Base-by-base conservation (phyloP, 768 basidiomycete species). In the Boletus reticulatus region DNA sequence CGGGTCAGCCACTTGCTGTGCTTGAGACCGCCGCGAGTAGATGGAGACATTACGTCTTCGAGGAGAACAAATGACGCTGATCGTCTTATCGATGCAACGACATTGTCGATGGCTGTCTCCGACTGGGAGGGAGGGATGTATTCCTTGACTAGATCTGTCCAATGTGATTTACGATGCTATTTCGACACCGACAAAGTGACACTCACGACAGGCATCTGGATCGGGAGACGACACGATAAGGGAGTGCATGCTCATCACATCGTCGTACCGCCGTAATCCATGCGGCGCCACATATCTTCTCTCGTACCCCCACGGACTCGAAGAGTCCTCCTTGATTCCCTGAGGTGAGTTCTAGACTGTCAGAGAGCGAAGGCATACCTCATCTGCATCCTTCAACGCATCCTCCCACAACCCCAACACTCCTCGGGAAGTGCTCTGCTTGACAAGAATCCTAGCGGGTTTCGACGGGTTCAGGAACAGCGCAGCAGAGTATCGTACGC, bases 1-100 rank as follows among this genome's bases (percentile, higher is more conserved):
- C 58, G 58, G 2, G 24, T 52, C 60, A 60, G 55, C 60, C 60
- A 61, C 1, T 13, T 0, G 16, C 48, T 55, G 4, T 6, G 4
- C 10, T n/a, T 36, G n/a, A 61, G 57, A 24, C n/a, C 50, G 1
- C 47, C 46, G 9, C 16, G 22, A 5, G 2, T 8, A 2, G 49
- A 55, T 4, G 34, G 42, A n/a, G 49, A 20, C 3, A 2, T 2
- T 4, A 27, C 34, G 10, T 3, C 17, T 14, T 19, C 32, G 16
- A 61, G 60, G 10, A 39, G 32, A 17, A 27, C 39, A 6, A 60
- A 4, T 2, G 53, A 6, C 7, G 24, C 24, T 6, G 24, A 27
- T 27, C 24, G 24, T 6, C 24, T 27, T 27, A 6, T 27, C 24
- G 7, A 27, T 27, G 24, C 24, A 27, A 29, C 4, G 17, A 8